Conservation (phyloP, 768 basidiomycete species). For the Leccinum longicurvipes region DNA sequence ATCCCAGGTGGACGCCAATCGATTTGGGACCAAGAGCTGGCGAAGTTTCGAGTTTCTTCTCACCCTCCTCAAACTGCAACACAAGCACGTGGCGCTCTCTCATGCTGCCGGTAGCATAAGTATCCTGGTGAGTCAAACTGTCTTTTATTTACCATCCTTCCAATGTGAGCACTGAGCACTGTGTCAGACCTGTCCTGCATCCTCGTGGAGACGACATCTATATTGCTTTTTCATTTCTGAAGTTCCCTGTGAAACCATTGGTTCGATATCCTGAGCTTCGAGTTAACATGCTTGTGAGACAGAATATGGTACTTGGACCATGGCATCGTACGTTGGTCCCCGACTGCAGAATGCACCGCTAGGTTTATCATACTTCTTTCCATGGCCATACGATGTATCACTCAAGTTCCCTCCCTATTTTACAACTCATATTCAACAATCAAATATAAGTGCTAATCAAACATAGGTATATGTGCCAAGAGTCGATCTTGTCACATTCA, state of each 20-base stretch:
- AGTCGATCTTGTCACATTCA: slow-evolving; percentile 67
- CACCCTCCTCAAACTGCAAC: too few species aligned
- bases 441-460: background rate
- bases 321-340: background rate
- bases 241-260: too few species aligned
- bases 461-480: slow-evolving; percentile 21
- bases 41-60: too few species aligned
- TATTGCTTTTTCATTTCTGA: slow-evolving; percentile 27
- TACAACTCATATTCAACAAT: background rate
- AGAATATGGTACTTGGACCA: background rate
- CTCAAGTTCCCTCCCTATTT: background rate
- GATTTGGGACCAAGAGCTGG: too few species aligned
- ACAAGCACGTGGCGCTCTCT: too few species aligned
- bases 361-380: background rate
- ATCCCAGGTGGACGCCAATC: too few species aligned
- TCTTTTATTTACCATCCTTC: background rate
- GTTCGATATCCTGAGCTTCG: background rate
- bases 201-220: slow-evolving; percentile 24
- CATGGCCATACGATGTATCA: background rate
- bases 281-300: slow-evolving; percentile 8
- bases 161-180: slow-evolving; percentile 21
- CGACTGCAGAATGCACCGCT: background rate
- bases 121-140: slow-evolving; percentile 10
- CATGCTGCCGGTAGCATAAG: too few species aligned
- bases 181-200: slow-evolving; percentile 32